Evolutionary conservation across 164 flowering plant genomes (phyloP).

Genomic region (Umbilicus rupestris): DNA sequence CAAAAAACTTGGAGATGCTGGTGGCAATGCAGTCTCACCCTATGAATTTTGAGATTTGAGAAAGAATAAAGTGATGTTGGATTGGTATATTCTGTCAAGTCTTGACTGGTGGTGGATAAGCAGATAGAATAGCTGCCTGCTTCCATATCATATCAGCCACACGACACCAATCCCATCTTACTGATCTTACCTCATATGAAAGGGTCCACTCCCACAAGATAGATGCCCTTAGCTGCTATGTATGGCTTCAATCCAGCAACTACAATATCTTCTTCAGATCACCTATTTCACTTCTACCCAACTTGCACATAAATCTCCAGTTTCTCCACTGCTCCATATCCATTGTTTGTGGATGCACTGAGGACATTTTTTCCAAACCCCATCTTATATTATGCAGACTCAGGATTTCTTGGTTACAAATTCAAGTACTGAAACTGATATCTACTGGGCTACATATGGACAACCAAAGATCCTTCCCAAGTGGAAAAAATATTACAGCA

Average conservation of each 20-base stretch:
- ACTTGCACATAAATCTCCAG: not conserved
- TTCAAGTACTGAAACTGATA: too few species aligned
- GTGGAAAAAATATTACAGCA: too few species aligned
- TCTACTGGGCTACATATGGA: too few species aligned
- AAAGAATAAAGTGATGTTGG: not conserved
- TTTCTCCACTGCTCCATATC: not conserved
- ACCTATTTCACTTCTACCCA: not conserved
- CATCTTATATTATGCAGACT: too few species aligned
- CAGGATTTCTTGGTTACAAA: too few species aligned
- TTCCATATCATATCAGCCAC: constrained; percentile 1
- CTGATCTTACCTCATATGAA: not conserved
- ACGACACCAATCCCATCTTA: not conserved
- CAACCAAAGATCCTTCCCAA: too few species aligned
- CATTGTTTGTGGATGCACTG: too few species aligned
- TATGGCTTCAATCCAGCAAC: not conserved
- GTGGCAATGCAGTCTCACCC: too few species aligned
- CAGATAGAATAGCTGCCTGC: not conserved
- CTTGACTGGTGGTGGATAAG: not conserved
- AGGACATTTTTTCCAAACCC: too few species aligned
- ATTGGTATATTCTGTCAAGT: not conserved
- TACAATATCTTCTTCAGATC: not conserved
- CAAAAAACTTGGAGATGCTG: too few species aligned
- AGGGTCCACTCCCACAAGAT: constrained; percentile 6
- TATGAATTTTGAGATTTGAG: too few species aligned
- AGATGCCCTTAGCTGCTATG: not conserved